Evolutionary conservation across 1,139 yeast genomes (phyloP).

Genomic region (Cylindricascospora bacillispora): DNA sequence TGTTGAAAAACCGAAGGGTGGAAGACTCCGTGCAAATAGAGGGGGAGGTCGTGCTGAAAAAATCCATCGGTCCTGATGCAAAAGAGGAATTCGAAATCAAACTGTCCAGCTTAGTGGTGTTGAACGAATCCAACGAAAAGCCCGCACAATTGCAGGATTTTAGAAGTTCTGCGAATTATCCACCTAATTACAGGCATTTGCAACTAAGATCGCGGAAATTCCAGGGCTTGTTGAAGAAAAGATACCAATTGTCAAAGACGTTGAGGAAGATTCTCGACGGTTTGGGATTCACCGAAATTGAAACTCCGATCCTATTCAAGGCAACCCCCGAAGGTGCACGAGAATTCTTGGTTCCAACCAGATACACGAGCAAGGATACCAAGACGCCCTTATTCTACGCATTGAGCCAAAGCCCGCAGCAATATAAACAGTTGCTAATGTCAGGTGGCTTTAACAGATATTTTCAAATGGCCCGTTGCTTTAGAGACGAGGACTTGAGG

Average conservation of each 20-base stretch:
- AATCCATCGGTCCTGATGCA: conserved; percentile 8
- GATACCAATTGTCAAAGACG: conserved; percentile 48
- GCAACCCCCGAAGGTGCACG: conserved; percentile 98
- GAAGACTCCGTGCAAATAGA: conserved; percentile 71
- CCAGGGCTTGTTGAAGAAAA: conserved; percentile 45
- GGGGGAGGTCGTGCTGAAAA: conserved; percentile 34
- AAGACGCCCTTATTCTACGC: conserved; percentile 59
- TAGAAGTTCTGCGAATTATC: conserved; percentile 36
- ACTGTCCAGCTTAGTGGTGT: conserved; percentile 37
- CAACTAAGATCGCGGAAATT: conserved; percentile 56
- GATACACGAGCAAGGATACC: conserved; percentile 24
- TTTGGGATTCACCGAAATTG: conserved; percentile 59
- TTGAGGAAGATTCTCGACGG: conserved; percentile 42
- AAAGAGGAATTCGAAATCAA: conserved; percentile 41
- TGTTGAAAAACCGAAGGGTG: conserved; percentile 40
- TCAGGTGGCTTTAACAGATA: conserved; percentile 82
- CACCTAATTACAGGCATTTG: conserved; percentile 68
- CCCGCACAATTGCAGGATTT: conserved; percentile 63
- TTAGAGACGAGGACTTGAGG: conserved; percentile 89
- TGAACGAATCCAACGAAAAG: conserved; percentile 54
- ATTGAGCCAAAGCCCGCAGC: conserved; percentile 95
- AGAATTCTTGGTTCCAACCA: conserved; percentile 87
- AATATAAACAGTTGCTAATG: conserved; percentile 86
- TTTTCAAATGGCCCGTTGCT: conserved; percentile 86
- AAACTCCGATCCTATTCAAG: conserved; percentile 85